Percentiles rank a stretch among this genome's conserved stretches.
Conservation (phyloP, 208 protist genomes). For the Herpetomonas muscarum region DNA sequence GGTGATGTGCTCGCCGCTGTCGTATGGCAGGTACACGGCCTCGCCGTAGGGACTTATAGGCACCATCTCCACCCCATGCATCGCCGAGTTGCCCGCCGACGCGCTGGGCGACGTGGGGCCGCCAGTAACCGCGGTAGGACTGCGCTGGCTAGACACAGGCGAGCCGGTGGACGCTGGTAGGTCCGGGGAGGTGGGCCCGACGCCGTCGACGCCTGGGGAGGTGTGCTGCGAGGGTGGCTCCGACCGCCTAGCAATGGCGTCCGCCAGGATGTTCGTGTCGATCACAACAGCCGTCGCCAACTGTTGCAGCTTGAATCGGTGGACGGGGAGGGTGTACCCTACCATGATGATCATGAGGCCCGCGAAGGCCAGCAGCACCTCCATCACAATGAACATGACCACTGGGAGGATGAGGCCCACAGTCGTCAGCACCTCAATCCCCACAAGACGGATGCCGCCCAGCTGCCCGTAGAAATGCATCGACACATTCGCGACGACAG, state of each 20-base stretch:
- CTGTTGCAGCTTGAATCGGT: neutral
- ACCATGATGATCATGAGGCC: slow-evolving; percentile 2
- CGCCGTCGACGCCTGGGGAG: neutral
- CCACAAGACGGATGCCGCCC: neutral
- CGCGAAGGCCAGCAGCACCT: neutral
- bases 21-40: no score
- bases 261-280: slow-evolving; percentile 1
- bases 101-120: no score
- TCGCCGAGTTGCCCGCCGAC: no score
- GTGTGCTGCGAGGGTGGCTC: neutral
- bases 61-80: no score
- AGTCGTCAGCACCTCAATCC: neutral
- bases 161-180: neutral
- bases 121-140: no score
- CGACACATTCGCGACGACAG: neutral
- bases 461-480: neutral
- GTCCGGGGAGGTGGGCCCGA: neutral
- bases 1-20: no score
- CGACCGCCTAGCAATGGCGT: no score
- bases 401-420: slow-evolving; percentile 1
- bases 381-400: neutral
- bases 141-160: no score
- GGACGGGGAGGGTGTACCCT: neutral
- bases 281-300: neutral
- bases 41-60: no score